Percentiles rank a stretch among this genome's conserved stretches.
These are phyloP conservation scores for Phytophthora hibernalis DNA, from an alignment of 352 stramenopile species.

Conservation along the genomic window DNA sequence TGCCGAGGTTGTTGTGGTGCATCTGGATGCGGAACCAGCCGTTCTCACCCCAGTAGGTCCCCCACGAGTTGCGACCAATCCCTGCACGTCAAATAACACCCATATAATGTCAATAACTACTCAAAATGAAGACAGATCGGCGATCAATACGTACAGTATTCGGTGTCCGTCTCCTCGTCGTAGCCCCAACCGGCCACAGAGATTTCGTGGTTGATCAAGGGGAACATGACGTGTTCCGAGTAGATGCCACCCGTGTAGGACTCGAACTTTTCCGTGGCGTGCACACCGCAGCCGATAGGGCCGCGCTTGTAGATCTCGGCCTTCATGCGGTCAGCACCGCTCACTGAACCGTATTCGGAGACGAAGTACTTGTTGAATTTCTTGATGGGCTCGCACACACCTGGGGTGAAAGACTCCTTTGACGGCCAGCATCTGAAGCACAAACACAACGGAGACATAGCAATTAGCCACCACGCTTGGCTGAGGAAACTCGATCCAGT, in stretches of 20 bases:
- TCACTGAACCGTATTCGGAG: slow-evolving; percentile 90
- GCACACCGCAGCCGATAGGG: slow-evolving; percentile 89
- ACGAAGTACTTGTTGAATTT: slow-evolving; percentile 92
- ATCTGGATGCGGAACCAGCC: slow-evolving; percentile 93
- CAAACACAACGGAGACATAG: neutral
- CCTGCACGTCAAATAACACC: slow-evolving; percentile 31
- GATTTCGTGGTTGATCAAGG: slow-evolving; percentile 91
- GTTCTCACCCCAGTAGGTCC: slow-evolving; percentile 93
- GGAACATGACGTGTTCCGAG: slow-evolving; percentile 83
- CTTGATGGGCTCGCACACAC: slow-evolving; percentile 86
- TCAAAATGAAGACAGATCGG: neutral
- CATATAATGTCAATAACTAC: slow-evolving; percentile 3
- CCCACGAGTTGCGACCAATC: slow-evolving; percentile 94
- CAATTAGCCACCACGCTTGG: slow-evolving; percentile 3
- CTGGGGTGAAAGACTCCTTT: slow-evolving; percentile 87
- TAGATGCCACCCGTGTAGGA: slow-evolving; percentile 85
- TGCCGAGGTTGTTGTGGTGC: slow-evolving; percentile 91
- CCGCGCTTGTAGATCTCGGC: slow-evolving; percentile 93
- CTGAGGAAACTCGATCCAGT: neutral
- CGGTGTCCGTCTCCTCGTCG: slow-evolving; percentile 83
- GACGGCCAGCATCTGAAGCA: slow-evolving; percentile 79
- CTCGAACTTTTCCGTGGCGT: slow-evolving; percentile 88
- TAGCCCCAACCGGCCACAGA: slow-evolving; percentile 90
- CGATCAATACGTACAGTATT: slow-evolving; percentile 80
- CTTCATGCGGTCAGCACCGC: slow-evolving; percentile 90